These are phyloP conservation scores for Naganishia antarctica DNA, from an alignment of 768 basidiomycete species.

Conservation along the genomic window DNA sequence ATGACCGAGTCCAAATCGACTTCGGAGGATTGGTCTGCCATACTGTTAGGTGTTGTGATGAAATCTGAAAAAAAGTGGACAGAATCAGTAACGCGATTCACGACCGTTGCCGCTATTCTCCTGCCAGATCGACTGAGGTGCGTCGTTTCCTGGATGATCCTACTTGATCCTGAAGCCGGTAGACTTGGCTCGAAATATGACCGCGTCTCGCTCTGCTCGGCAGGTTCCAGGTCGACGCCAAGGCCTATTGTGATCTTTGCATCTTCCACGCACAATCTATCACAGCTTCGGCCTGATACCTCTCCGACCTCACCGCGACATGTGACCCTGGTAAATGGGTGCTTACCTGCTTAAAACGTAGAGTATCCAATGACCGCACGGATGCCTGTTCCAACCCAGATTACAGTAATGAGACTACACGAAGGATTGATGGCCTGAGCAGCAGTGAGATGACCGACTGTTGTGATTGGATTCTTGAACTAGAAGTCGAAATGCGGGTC, in stretches of 20 bases:
- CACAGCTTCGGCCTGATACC: no score
- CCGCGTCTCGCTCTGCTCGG: no score
- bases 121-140: no score
- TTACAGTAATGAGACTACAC: neutral
- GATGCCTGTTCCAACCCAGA: neutral
- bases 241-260: no score
- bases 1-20: constrained; percentile 99
- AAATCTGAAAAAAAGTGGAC: neutral
- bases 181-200: no score
- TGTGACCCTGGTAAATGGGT: neutral
- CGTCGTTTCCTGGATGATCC: no score
- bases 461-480: neutral
- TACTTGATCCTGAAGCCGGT: no score
- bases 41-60: constrained; percentile 17
- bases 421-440: neutral
- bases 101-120: no score
- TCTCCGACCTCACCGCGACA: no score
- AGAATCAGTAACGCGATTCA: no score
- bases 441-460: neutral
- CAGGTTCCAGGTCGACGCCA: no score
- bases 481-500: neutral
- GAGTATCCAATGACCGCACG: neutral
- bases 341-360: neutral
- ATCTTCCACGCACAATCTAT: no score
- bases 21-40: constrained; percentile 57